Conservation (phyloP, 441 rosid genomes). For the Euphorbia corollata region DNA sequence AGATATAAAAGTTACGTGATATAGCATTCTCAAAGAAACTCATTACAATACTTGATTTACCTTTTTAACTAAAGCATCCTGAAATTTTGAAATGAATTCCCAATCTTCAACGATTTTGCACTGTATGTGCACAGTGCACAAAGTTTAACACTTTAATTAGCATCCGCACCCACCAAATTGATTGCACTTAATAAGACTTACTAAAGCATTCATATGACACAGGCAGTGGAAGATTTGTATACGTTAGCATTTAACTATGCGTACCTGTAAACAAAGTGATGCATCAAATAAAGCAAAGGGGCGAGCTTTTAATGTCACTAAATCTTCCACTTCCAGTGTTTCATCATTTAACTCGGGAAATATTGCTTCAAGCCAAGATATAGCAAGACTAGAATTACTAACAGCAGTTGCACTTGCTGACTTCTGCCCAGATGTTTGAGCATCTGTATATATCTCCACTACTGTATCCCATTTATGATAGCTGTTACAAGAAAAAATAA, state of each 20-base stretch:
- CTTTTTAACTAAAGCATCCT: neutral
- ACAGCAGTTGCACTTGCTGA: slow-evolving; percentile 56
- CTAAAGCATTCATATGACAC: neutral
- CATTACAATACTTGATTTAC: neutral
- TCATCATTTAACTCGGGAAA: slow-evolving; percentile 72
- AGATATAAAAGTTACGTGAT: neutral
- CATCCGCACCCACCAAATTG: neutral
- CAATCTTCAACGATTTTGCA: neutral
- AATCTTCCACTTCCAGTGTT: slow-evolving; percentile 40
- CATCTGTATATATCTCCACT: slow-evolving; percentile 77
- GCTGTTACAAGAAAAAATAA: slow-evolving; percentile 36
- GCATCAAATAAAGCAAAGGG: slow-evolving; percentile 73
- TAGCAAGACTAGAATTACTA: slow-evolving; percentile 66
- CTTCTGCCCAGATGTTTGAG: slow-evolving; percentile 59
- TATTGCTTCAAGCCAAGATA: slow-evolving; percentile 88
- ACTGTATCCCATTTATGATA: slow-evolving; percentile 70
- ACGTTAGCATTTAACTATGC: neutral
- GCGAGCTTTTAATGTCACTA: slow-evolving; percentile 50
- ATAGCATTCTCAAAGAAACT: neutral
- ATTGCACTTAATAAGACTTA: neutral
- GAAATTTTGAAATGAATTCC: neutral
- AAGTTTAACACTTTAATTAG: neutral
- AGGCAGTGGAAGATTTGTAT: neutral
- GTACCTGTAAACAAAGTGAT: slow-evolving; percentile 89
- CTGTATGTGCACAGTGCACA: neutral